Percentiles rank a stretch among this genome's conserved stretches.
phyloP scores from a whole-genome alignment of 257 asterid genomes.

The Lavandula angustifolia region DNA sequence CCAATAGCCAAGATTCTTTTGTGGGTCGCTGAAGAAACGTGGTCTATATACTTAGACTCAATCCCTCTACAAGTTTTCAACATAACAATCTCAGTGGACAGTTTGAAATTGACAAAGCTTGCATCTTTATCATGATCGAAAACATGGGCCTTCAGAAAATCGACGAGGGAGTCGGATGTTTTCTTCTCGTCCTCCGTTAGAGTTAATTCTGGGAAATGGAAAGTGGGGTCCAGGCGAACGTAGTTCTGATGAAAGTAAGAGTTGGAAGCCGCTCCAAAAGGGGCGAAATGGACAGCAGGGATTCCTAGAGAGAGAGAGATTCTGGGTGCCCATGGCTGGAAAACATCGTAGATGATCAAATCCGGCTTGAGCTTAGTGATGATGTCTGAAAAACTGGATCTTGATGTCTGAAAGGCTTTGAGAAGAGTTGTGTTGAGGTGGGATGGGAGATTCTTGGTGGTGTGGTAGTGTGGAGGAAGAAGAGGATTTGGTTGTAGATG shows the following conservation, averaged over 20 bases:
- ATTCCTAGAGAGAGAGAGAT: slow-evolving; percentile 33
- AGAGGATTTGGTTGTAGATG: slow-evolving; percentile 33
- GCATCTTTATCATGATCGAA: slow-evolving; percentile 20
- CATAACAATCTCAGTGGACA: not conserved
- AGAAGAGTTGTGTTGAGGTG: slow-evolving; percentile 30
- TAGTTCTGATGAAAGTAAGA: slow-evolving; percentile 29
- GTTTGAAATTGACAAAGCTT: not conserved
- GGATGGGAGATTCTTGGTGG: slow-evolving; percentile 49
- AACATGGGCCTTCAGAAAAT: not conserved
- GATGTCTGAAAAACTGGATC: slow-evolving; percentile 32
- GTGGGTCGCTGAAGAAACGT: not conserved
- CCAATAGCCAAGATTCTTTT: slow-evolving; percentile 18
- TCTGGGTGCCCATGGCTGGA: slow-evolving; percentile 48
- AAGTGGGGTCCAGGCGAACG: not conserved
- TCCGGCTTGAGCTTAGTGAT: slow-evolving; percentile 35
- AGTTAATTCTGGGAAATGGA: slow-evolving; percentile 28
- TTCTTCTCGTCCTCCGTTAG: slow-evolving; percentile 13
- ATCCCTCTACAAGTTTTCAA: not conserved
- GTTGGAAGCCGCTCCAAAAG: slow-evolving; percentile 16
- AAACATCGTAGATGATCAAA: slow-evolving; percentile 43
- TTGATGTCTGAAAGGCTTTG: slow-evolving; percentile 35
- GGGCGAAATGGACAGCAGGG: slow-evolving; percentile 35
- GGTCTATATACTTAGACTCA: not conserved
- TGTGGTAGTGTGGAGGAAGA: slow-evolving; percentile 50
- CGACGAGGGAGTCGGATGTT: not conserved